Evolutionary conservation across 2,329 filamentous ascomycete genomes (phyloP), one percentile per base, ranked within the genome.

Genomic region (Fusarium virguliforme): DNA sequence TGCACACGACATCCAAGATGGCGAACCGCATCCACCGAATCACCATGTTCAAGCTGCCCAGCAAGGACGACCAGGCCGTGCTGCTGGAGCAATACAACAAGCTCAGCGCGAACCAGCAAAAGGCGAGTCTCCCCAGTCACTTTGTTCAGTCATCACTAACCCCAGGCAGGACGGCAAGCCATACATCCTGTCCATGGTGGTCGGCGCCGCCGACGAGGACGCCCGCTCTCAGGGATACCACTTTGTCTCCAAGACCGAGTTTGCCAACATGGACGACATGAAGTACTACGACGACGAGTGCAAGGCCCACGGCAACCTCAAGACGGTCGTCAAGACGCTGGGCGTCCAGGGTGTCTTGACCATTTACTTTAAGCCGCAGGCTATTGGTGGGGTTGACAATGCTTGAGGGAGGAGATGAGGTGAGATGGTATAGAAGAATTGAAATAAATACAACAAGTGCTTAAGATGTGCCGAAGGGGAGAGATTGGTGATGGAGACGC

Each of bases 191-290:
- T 84, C 85, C 63, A 82, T 88, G 71, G 70, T 82, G 80, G 89
- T 87, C 13, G 87, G 87, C 34, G 79, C 82, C 24, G 84, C 87
- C 8, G 81, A 88, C 68, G 83, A 86, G 8, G 89, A 92, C 73
- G 82, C 86, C 18, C 88, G 90, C 32, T 85, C 84, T 71, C 87
- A 91, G 78, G 91, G 91, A 46, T 93, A 86, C 82, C 93, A 89
- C 8, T 75, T 93, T 59, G 85, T 88, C 15, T 87, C 87, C 54
- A 87, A 89, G 78, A 89, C 87, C 41, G 86, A 88, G 51, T 94
- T 94, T 76, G 85, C 86, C 50, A 90, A 81, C 65, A 75, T 89
- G 60, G 90, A 90, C 12, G 91, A 93, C 78, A 89, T 93, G 87
- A 84, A 88, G 72, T 94, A 87, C 81, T 94, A 92, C 78, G 91